Evolutionary conservation across 2,329 filamentous ascomycete species (phyloP).

Genomic region (Trichoderma brevicompactum): DNA sequence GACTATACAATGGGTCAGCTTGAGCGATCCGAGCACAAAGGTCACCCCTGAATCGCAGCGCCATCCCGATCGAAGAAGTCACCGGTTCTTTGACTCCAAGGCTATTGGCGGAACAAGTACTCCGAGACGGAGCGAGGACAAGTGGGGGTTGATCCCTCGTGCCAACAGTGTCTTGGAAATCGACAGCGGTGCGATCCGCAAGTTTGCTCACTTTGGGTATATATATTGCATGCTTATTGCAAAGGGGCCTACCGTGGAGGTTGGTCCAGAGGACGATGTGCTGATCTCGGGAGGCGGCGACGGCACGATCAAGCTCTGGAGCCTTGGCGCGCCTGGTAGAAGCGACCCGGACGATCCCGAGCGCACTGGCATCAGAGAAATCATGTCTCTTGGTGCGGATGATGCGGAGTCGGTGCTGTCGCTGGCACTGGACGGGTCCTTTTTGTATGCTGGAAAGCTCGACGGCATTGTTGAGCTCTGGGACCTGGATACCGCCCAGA

Average conservation of each 20-base stretch:
- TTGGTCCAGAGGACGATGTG: slow-evolving; percentile 76
- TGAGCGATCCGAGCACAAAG: slow-evolving; percentile 65
- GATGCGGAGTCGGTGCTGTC: slow-evolving; percentile 72
- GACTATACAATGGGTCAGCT: slow-evolving; percentile 87
- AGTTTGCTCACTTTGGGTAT: slow-evolving; percentile 94
- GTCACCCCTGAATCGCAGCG: slow-evolving; percentile 66
- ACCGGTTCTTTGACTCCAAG: slow-evolving; percentile 90
- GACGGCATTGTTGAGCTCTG: slow-evolving; percentile 91
- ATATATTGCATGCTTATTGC: slow-evolving; percentile 95
- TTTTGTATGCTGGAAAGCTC: slow-evolving; percentile 88
- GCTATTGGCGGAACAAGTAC: slow-evolving; percentile 82
- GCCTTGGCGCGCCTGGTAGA: slow-evolving; percentile 48
- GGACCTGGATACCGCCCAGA: slow-evolving; percentile 93
- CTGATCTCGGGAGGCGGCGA: slow-evolving; percentile 91
- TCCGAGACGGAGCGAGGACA: slow-evolving; percentile 68
- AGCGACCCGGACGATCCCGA: slow-evolving; percentile 48
- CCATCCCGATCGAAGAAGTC: slow-evolving; percentile 76
- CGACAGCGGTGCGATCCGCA: slow-evolving; percentile 75
- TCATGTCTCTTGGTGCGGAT: slow-evolving; percentile 67
- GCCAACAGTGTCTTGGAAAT: slow-evolving; percentile 72
- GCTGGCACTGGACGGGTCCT: slow-evolving; percentile 83
- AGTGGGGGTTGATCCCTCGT: slow-evolving; percentile 58
- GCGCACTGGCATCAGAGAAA: slow-evolving; percentile 67
- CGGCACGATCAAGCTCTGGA: slow-evolving; percentile 94
- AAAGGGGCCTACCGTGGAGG: slow-evolving; percentile 66